phyloP scores from a whole-genome alignment of 345 rosid species.

The Orychophragmus violaceus region DNA sequence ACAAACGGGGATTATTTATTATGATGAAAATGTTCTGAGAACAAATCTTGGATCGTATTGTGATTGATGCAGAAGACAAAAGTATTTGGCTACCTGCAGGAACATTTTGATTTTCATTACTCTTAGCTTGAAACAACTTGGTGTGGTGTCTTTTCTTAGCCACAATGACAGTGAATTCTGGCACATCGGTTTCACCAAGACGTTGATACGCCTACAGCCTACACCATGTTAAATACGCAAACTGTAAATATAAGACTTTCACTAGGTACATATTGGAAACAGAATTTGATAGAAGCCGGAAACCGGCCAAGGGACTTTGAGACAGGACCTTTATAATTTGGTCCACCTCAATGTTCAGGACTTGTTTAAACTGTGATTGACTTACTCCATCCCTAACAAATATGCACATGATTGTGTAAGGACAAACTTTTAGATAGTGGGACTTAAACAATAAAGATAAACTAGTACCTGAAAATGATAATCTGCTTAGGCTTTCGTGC shows the following conservation, averaged over 20 bases:
- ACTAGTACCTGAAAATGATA: constrained; percentile 67
- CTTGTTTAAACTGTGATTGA: constrained; percentile 83
- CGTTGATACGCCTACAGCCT: constrained; percentile 86
- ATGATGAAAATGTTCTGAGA: not conserved
- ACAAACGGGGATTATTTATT: not conserved
- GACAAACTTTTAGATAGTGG: not conserved
- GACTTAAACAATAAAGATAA: not conserved
- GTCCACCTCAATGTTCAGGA: constrained; percentile 73
- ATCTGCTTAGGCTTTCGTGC: constrained; percentile 63
- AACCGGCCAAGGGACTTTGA: not conserved
- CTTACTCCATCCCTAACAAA: constrained; percentile 78
- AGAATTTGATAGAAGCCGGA: constrained; percentile 8
- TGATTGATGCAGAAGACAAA: not conserved
- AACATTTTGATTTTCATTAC: constrained; percentile 66
- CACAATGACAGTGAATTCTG: constrained; percentile 79
- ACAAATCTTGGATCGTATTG: not conserved
- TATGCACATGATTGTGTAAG: not conserved
- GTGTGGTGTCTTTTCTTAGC: constrained; percentile 91
- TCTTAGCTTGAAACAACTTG: constrained; percentile 58
- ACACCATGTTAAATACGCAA: not conserved
- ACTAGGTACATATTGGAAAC: not conserved
- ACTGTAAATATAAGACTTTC: not conserved
- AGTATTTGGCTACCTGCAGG: constrained; percentile 57
- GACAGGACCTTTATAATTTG: constrained; percentile 64
- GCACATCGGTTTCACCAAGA: constrained; percentile 59